Evolutionary conservation across 345 rosid species (phyloP).

Genomic region (Salix suchowensis): DNA sequence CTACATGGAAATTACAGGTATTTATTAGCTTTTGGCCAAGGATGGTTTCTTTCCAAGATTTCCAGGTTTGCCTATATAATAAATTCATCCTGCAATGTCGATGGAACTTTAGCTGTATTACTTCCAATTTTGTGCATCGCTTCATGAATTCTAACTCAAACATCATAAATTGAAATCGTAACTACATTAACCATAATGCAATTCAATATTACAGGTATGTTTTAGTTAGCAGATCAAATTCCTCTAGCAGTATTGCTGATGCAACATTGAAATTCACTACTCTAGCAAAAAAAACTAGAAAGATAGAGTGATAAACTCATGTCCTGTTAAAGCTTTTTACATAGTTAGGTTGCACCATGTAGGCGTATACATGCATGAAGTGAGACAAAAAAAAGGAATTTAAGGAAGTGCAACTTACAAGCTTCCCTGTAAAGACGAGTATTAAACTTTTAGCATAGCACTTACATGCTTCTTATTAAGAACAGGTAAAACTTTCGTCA

Average conservation of each 20-base stretch:
- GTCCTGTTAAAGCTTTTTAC: not conserved
- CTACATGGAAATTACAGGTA: not conserved
- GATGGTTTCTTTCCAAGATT: not conserved
- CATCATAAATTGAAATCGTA: not conserved
- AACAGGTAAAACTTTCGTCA: slow-evolving; percentile 49
- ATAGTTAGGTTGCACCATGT: not conserved
- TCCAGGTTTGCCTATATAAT: not conserved
- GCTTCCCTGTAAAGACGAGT: not conserved
- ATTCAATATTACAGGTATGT: not conserved
- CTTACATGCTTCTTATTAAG: slow-evolving; percentile 55
- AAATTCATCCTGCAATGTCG: not conserved
- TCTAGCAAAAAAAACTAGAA: not conserved
- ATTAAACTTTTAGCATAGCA: not conserved
- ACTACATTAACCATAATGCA: not conserved
- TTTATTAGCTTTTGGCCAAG: not conserved
- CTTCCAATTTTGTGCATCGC: not conserved
- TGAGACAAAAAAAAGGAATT: not conserved
- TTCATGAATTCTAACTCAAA: not conserved
- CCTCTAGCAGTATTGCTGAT: not conserved
- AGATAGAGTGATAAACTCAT: not conserved
- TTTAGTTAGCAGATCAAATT: not conserved
- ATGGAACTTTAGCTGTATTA: not conserved
- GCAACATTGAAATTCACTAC: not conserved
- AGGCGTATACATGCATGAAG: not conserved
- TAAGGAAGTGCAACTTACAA: not conserved